A percentile compares a stretch with the other conserved stretches of the same genome.
Evolutionary conservation across 2,329 filamentous ascomycete genomes (phyloP).

Genomic region (Seiridium unicorne): DNA sequence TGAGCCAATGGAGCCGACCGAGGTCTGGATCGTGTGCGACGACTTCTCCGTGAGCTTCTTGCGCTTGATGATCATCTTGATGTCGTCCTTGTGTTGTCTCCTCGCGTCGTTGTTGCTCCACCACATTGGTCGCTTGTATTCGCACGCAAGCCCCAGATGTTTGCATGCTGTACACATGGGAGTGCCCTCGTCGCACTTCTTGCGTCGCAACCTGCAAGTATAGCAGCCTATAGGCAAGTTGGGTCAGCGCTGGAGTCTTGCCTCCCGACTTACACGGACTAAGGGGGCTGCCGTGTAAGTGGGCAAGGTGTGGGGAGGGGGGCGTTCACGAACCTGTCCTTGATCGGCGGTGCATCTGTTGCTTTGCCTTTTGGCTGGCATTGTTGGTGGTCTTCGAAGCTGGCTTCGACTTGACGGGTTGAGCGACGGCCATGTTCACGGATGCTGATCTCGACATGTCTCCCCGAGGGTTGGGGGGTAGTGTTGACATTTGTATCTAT

Average conservation of each 20-base stretch:
- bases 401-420: conserved; percentile 57
- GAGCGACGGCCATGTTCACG: conserved; percentile 62
- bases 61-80: conserved; percentile 96
- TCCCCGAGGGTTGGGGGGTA: conserved; percentile 59
- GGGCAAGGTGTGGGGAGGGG: conserved; percentile 6
- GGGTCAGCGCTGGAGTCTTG: conserved; percentile 29
- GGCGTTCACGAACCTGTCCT: conserved; percentile 74
- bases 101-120: conserved; percentile 92
- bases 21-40: conserved; percentile 53
- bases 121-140: conserved; percentile 97
- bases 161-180: conserved; percentile 66
- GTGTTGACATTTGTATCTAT: conserved; percentile 64
- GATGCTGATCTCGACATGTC: conserved; percentile 46
- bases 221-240: conserved; percentile 54
- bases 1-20: conserved; percentile 63
- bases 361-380: conserved; percentile 63
- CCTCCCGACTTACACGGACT: conserved; percentile 19
- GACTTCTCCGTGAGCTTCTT: conserved; percentile 93
- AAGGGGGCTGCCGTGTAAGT: conserved; percentile 15
- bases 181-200: conserved; percentile 67
- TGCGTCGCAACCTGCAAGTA: conserved; percentile 64
- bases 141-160: conserved; percentile 79
- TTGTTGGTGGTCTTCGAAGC: conserved; percentile 49
- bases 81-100: conserved; percentile 84
- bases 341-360: conserved; percentile 91